These are phyloP conservation scores for Vitrella brassicaformis DNA, from an alignment of 73 alveolate species.

Conservation along the genomic window DNA sequence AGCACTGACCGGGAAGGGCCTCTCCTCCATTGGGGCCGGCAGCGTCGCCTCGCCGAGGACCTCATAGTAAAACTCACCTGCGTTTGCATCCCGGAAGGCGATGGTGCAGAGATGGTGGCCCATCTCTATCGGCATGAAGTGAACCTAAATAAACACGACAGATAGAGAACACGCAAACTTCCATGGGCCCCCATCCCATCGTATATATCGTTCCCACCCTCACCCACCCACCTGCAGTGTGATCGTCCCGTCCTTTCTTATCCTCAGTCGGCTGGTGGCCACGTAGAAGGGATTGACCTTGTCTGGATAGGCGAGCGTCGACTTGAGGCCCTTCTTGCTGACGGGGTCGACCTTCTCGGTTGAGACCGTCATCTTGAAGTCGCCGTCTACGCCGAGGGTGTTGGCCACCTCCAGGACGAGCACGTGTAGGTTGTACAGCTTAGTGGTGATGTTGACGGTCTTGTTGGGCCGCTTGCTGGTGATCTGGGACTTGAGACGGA, in stretches of 20 bases:
- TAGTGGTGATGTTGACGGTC: neutral
- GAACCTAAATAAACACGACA: no score
- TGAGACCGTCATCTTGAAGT: conserved; percentile 27
- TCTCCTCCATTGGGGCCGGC: conserved; percentile 48
- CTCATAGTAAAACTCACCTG: conserved; percentile 85
- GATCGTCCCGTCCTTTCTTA: no score
- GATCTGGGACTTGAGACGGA: neutral
- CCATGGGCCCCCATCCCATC: no score
- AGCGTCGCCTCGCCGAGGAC: conserved; percentile 79
- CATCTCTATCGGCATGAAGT: conserved; percentile 78
- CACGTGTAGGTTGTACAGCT: neutral
- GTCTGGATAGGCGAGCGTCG: conserved; percentile 48
- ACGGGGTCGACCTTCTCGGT: neutral
- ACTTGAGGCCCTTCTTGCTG: conserved; percentile 31
- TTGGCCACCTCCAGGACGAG: neutral
- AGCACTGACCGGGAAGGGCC: neutral
- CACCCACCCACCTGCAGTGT: no score
- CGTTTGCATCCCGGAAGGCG: conserved; percentile 63
- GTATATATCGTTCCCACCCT: no score
- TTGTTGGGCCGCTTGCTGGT: neutral
- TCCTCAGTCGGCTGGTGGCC: no score
- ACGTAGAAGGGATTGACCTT: conserved; percentile 45
- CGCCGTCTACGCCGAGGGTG: neutral
- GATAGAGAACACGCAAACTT: no score
- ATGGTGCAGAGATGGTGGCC: conserved; percentile 69